These are phyloP conservation scores for Kodamaea sp. DNA, from an alignment of 1,139 yeast genomes.

Conservation along the genomic window DNA sequence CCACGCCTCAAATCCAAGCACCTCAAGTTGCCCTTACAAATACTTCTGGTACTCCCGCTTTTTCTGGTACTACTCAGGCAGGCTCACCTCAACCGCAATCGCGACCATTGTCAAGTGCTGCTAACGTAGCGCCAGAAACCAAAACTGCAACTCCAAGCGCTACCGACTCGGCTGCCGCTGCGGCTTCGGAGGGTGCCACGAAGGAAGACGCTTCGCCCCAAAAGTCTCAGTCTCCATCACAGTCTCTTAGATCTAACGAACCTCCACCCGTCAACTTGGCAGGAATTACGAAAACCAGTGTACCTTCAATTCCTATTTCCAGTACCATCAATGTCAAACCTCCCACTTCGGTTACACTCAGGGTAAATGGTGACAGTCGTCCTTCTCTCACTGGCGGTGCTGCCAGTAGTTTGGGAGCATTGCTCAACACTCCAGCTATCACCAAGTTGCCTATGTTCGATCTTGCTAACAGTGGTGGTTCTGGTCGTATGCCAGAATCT, in stretches of 20 bases:
- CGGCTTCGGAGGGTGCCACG: conserved; percentile 12
- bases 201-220: conserved; percentile 8
- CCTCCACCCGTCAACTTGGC: conserved; percentile 30
- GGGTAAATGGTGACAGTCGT: conserved; percentile 53
- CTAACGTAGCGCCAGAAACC: conserved; percentile 2
- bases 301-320: conserved; percentile 75
- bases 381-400: conserved; percentile 89
- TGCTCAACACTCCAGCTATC: conserved; percentile 73
- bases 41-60: neutral
- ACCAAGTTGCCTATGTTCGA: conserved; percentile 80
- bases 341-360: conserved; percentile 61
- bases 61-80: conserved; percentile 2
- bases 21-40: neutral
- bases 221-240: conserved; percentile 8
- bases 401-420: conserved; percentile 61
- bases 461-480: conserved; percentile 50
- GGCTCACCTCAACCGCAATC: conserved; percentile 3
- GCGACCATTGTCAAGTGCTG: conserved; percentile 11
- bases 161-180: conserved; percentile 5
- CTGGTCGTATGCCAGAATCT: conserved; percentile 38
- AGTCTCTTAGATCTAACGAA: conserved; percentile 13
- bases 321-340: conserved; percentile 64
- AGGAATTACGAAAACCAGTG: conserved; percentile 63
- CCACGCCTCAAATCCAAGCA: neutral
- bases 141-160: conserved; percentile 7